Base-by-base conservation (phyloP, 164 flowering plant species). In the Vitis rotundifolia region DNA sequence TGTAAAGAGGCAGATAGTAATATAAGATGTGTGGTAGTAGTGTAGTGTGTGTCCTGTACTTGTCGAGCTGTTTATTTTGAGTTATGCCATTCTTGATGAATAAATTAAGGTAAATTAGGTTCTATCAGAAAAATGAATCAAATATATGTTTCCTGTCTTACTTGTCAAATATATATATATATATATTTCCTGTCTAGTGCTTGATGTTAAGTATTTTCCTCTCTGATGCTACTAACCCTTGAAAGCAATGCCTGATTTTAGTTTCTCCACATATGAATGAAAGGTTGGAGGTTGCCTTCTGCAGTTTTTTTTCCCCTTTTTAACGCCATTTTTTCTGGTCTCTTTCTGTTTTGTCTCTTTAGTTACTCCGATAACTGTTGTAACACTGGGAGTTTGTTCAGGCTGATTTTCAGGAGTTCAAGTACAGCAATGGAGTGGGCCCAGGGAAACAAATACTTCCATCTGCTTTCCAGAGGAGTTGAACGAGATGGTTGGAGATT, bases 401-500 rank as follows among this genome's bases (percentile, higher is more conserved):
- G 98, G 85, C 66, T 87, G 47, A 72, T 92, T 67, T 88, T 89
- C 68, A 76, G 79, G 79, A 85, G 82, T 70, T 94, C 94, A 69
- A 85, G 73, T 52, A 83, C 94, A 47, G 94, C 99, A 58, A 80
- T 72, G 85, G 84, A 83, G 47, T 91, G 97, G 97, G 89, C 75
- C 11, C 91, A 85, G 31, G 79, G 79, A 31, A 94, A 78, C 76
- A 88, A 85, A 68, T 90, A 94, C 68, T 91, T 92, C 73, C 78
- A 80, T 63, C 15, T 91, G 59, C 88, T 94, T 54, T 81, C 83
- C 2, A 86, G 81, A 74, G 97, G 99, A 48, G 95, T 92, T 51
- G 97, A 89, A 82, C 75, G 77, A 58, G 99, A 94, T 75, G 99
- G 99, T 9, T 94, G 99, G 99, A 88, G 61, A 80, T 92, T 94